Base-by-base conservation (phyloP, 768 basidiomycete species). In the Panaeolus cyanescens region DNA sequence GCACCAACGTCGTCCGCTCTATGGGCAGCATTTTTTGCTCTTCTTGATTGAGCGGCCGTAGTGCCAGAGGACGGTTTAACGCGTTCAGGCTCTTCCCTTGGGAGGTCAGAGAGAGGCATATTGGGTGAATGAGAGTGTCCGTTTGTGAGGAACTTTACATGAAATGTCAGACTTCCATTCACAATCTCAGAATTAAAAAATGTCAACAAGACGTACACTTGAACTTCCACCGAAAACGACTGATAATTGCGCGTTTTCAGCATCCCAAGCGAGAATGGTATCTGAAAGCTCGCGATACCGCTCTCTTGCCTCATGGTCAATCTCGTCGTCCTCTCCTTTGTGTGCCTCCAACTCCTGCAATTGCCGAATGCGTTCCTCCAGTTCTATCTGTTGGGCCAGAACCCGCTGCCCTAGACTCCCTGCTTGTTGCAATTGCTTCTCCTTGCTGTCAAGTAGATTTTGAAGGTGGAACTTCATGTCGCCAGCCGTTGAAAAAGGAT, bases 341-440 rank as follows among this genome's bases (percentile, higher is more conserved):
- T 88, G 89, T 19, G 77, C 82, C 57, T 88, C 89, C 15, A 85
- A 71, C 33, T 90, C 90, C 67, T 93, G 90, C 56, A 96, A 81
- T 70, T 91, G 90, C 42, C 85, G 81, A 62, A 98, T 93, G 56
- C 93, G 85, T 70, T 90, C 89, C 75, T 97, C 93, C 63, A 98
- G 85, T 71, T 96, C 93, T 77, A 93, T 89, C 76, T 94, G 94
- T 79, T 99, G 96, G 19, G 87, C 85, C 63, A 98, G 88, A 68
- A 99, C 87, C 73, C 93, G 91, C 77, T 97, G 95, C 56, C 96
- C 96, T 71, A 99, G 87, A 59, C 89, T 90, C 34, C 93, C 95
- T 4, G 94, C 93, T 65, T 93, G 91, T 64, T 93, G 89, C 32
- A 98, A 89, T 74, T 98, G 95, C 71, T 88, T 87, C 75, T 95